Evolutionary conservation across 331 rosid genomes (phyloP).

Genomic region (Acacia concinna): DNA sequence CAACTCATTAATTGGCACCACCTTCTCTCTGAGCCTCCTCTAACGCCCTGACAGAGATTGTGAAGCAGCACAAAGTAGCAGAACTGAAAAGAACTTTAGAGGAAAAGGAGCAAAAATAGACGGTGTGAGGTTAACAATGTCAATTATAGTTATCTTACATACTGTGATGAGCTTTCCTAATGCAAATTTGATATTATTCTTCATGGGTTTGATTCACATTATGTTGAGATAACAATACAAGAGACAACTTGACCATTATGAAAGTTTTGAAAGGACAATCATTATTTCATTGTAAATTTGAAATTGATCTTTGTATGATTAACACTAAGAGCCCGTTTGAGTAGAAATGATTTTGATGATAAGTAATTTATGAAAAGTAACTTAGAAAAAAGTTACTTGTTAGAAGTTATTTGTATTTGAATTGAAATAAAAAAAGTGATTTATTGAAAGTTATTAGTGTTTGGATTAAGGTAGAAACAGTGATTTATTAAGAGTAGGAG

Average conservation of each 20-base stretch:
- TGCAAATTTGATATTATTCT: background rate
- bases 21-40: constrained; percentile 4
- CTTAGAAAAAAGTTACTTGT: no score
- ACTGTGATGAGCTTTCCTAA: background rate
- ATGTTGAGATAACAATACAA: background rate
- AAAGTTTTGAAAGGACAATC: background rate
- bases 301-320: background rate
- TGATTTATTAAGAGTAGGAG: no score
- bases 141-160: background rate
- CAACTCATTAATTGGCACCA: constrained; percentile 30
- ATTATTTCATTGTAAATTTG: background rate
- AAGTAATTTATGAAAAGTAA: no score
- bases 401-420: no score
- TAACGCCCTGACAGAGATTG: constrained; percentile 13
- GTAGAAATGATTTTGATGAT: no score
- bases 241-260: background rate
- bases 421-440: no score
- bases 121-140: background rate
- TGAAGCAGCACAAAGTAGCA: background rate
- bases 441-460: no score
- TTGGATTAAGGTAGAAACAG: no score
- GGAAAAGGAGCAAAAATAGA: background rate
- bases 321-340: background rate
- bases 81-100: background rate
- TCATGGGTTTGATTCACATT: background rate